These are phyloP conservation scores for Biscutella laevigata DNA, from an alignment of 441 rosid species.

Conservation along the genomic window DNA sequence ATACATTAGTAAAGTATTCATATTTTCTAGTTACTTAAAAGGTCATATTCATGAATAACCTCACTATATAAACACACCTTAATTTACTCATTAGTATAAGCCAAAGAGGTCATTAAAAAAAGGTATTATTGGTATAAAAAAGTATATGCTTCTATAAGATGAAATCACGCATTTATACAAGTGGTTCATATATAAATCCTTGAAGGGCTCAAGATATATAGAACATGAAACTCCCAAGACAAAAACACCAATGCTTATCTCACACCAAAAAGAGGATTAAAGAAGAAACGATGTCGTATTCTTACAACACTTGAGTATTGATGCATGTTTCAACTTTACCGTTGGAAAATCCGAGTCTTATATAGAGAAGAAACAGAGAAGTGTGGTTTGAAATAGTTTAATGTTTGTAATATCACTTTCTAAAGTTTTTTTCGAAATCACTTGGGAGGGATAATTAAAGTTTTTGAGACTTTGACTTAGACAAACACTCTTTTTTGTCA, in stretches of 20 bases:
- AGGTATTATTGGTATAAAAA: too few relatives aligned
- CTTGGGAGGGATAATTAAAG: slow-evolving; percentile 47
- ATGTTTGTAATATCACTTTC: neutral
- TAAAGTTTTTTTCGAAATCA: slow-evolving; percentile 39
- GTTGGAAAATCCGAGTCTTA: slow-evolving; percentile 8
- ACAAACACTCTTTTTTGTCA: slow-evolving; percentile 18
- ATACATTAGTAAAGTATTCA: too few relatives aligned
- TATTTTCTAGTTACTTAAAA: too few relatives aligned
- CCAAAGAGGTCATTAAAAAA: too few relatives aligned
- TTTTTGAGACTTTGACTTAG: slow-evolving; percentile 17
- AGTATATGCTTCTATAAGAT: too few relatives aligned
- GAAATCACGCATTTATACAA: too few relatives aligned
- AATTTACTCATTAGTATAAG: too few relatives aligned
- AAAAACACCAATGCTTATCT: slow-evolving; percentile 7
- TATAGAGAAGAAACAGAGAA: neutral
- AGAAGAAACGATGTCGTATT: slow-evolving; percentile 12
- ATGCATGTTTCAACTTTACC: slow-evolving; percentile 19
- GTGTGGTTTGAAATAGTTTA: neutral
- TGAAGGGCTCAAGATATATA: slow-evolving; percentile 25
- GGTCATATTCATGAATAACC: too few relatives aligned
- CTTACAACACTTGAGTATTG: slow-evolving; percentile 19
- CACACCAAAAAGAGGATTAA: slow-evolving; percentile 11
- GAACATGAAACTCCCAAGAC: slow-evolving; percentile 18
- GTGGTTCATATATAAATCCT: neutral
- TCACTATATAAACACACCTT: too few relatives aligned